phyloP scores from a whole-genome alignment of 129 eudicot genomes.

The Ambrosia trifida region DNA sequence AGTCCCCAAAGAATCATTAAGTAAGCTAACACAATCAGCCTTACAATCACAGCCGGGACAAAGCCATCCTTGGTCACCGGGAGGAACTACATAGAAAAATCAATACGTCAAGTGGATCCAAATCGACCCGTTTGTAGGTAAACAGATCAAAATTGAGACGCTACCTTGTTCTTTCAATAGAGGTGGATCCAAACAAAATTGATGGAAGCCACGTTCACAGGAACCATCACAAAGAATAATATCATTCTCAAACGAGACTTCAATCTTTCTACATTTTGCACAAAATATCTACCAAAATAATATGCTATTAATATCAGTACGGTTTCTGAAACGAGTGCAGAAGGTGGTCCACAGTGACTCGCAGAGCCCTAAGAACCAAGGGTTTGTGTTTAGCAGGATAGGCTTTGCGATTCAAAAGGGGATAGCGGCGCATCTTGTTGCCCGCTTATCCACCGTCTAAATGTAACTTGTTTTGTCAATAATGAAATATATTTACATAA shows the following conservation, averaged over 20 bases:
- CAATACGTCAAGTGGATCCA: background rate
- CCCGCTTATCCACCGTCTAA: too few relatives aligned
- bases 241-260: slow-evolving; percentile 65
- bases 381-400: too few relatives aligned
- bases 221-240: slow-evolving; percentile 92
- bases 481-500: too few relatives aligned
- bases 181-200: slow-evolving; percentile 86
- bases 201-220: slow-evolving; percentile 98
- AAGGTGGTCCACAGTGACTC: too few relatives aligned
- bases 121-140: background rate
- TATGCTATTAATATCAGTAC: slow-evolving; percentile 5
- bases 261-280: slow-evolving; percentile 86
- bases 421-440: too few relatives aligned
- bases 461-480: too few relatives aligned
- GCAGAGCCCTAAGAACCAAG: too few relatives aligned
- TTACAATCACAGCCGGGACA: slow-evolving; percentile 99
- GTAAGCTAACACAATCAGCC: slow-evolving; percentile 64
- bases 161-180: slow-evolving; percentile 79
- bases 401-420: too few relatives aligned
- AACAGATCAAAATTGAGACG: background rate
- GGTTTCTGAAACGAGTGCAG: too few relatives aligned
- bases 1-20: slow-evolving; percentile 67
- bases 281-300: slow-evolving; percentile 70
- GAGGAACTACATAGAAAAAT: slow-evolving; percentile 68
- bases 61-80: slow-evolving; percentile 93